A percentile compares a stretch with the other conserved stretches of the same genome.
Evolutionary conservation across 164 flowering plant genomes (phyloP).

Genomic region (Annona cherimola): DNA sequence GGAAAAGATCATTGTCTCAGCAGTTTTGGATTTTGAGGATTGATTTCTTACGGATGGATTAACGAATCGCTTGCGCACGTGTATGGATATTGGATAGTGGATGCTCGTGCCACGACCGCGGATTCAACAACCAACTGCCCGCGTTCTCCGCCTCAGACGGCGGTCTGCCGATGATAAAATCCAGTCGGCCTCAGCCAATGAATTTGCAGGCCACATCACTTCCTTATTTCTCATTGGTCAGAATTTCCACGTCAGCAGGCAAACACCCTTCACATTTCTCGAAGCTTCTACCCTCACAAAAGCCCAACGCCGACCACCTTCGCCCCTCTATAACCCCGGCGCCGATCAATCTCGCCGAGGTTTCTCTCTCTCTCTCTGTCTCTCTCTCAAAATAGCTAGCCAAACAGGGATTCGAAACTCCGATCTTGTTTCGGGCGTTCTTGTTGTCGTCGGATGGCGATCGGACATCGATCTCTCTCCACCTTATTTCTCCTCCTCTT

Average conservation of each 20-base stretch:
- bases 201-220: constrained; percentile 24
- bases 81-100: too few species aligned
- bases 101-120: too few species aligned
- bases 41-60: too few species aligned
- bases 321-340: too few species aligned
- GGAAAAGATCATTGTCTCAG: too few species aligned
- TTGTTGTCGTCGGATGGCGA: constrained; percentile 8
- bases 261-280: not conserved
- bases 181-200: constrained; percentile 26
- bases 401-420: not conserved
- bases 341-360: not conserved
- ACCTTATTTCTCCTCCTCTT: constrained; percentile 19
- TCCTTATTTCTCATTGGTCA: constrained; percentile 40
- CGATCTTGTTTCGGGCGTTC: not conserved
- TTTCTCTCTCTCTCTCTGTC: not conserved
- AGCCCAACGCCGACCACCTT: constrained; percentile 6
- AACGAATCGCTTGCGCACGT: too few species aligned
- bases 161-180: not conserved
- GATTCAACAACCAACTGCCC: too few species aligned
- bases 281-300: not conserved
- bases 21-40: too few species aligned
- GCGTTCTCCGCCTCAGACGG: not conserved
- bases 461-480: not conserved
- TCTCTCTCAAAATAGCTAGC: not conserved
- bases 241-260: constrained; percentile 42